Base-by-base conservation (phyloP, 345 rosid genomes). In the Citrus glauca region DNA sequence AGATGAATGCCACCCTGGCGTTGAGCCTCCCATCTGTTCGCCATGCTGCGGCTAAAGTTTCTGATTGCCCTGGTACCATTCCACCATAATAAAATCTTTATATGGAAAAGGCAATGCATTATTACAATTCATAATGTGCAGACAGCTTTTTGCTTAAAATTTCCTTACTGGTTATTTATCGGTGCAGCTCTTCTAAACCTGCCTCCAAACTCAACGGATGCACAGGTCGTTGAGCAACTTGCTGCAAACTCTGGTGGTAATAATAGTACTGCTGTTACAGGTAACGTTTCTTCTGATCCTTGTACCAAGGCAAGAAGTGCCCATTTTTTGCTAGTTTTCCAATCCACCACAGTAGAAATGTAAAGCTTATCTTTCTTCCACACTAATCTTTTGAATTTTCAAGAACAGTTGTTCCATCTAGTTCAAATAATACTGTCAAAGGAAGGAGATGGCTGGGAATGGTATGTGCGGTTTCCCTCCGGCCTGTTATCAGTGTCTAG, bases 1-100 rank as follows among this genome's bases (percentile, higher is more conserved):
- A 80, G 70, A 78, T 88, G 70, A 87, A 86, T 79, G 87, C 85
- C 24, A 82, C 82, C 57, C 84, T 79, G 6, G 89, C 90, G 16
- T 69, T 84, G 81, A 73, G 77, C 76, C 84, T 88, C 28, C 89
- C 84, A 50, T 74, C 82, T 24, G 45, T 79, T 56, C 81, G 85
- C 71, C 84, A 80, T 55, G 85, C 82, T 37, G 83, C 85, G 42
- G 78, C 76, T 57, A 85, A 84, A 66, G 81, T 75, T 56, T 80
- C 88, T 19, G 75, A 84, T 22, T 85, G 88, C 78, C 78, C 81
- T 57, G 90, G 85, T 85, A 70, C 64, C n/a, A 9, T 62, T 37
- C 9, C 40, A 37, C 0, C 56, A 8, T 17, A 20, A 2, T 1
- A 42, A 42, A 10, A 42, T 2, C 50, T 45, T 13, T 45, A 13